Conservation (phyloP, 352 stramenopile species). For the Pythium oligandrum region DNA sequence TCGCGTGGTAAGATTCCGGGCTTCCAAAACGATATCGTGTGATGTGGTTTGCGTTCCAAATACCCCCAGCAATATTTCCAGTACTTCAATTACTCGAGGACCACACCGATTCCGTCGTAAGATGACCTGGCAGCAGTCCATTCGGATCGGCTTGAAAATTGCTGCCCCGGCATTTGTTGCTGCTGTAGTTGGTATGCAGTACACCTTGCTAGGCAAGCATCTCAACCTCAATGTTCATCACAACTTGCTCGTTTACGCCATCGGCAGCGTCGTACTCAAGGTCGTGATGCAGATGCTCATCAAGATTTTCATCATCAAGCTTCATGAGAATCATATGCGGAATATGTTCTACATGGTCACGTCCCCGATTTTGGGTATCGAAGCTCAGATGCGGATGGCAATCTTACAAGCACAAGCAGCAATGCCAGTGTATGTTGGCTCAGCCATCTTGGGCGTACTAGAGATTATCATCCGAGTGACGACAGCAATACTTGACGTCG, state of each 20-base stretch:
- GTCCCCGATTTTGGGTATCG: conserved; percentile 7
- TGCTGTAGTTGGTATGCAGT: conserved; percentile 5
- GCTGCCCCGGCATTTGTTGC: no score
- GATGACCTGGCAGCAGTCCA: no score
- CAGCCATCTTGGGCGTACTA: background rate
- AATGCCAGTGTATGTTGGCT: background rate
- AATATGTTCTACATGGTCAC: conserved; percentile 9
- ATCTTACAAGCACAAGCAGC: background rate
- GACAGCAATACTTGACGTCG: conserved; percentile 2
- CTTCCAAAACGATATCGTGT: no score
- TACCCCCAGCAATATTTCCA: no score
- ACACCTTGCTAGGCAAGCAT: background rate
- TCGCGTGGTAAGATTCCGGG: no score
- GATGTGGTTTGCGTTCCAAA: no score
- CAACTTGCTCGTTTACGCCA: background rate
- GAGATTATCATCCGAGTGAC: conserved; percentile 5
- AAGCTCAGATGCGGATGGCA: conserved; percentile 12
- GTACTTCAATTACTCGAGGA: no score
- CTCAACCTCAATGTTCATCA: background rate
- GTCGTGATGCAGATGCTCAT: background rate
- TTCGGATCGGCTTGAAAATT: no score
- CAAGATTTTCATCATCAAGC: conserved; percentile 3
- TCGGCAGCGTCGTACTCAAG: conserved; percentile 3
- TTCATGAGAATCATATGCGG: background rate
- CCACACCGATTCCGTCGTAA: no score